These are phyloP conservation scores for Leishmania major DNA, from an alignment of 208 protist genomes.

Conservation along the genomic window DNA sequence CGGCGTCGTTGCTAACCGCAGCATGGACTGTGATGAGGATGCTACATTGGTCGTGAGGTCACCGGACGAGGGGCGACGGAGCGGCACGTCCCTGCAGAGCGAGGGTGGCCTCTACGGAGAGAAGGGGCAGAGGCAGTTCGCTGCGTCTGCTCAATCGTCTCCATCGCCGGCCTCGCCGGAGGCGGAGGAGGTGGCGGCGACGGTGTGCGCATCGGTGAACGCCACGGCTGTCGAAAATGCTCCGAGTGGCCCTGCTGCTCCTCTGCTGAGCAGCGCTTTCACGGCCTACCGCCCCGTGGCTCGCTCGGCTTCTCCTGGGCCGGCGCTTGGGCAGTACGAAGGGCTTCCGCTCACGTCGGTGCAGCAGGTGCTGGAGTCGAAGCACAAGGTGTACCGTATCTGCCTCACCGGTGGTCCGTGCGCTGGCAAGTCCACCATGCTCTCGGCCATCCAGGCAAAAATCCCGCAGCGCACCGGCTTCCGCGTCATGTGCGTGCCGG, in stretches of 20 bases:
- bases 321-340: conserved; percentile 47
- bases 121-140: background rate
- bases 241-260: background rate
- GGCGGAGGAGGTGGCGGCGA: background rate
- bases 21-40: background rate
- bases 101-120: background rate
- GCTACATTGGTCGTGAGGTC: background rate
- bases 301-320: conserved; percentile 63
- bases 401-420: conserved; percentile 86
- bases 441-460: conserved; percentile 63
- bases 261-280: background rate
- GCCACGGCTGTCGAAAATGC: background rate
- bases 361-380: conserved; percentile 51
- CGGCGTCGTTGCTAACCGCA: background rate
- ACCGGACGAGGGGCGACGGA: background rate
- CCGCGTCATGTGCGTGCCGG: conserved; percentile 78
- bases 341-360: conserved; percentile 45
- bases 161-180: conserved; percentile 21
- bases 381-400: conserved; percentile 64
- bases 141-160: conserved; percentile 9
- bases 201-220: background rate
- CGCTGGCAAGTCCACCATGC: conserved; percentile 80
- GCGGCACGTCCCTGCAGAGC: background rate
- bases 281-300: conserved; percentile 34
- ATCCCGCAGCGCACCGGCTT: conserved; percentile 68